Percentiles rank a stretch among this genome's conserved stretches.
Conservation (phyloP, 805 yeast genomes). For the Candida nonsorbophila region DNA sequence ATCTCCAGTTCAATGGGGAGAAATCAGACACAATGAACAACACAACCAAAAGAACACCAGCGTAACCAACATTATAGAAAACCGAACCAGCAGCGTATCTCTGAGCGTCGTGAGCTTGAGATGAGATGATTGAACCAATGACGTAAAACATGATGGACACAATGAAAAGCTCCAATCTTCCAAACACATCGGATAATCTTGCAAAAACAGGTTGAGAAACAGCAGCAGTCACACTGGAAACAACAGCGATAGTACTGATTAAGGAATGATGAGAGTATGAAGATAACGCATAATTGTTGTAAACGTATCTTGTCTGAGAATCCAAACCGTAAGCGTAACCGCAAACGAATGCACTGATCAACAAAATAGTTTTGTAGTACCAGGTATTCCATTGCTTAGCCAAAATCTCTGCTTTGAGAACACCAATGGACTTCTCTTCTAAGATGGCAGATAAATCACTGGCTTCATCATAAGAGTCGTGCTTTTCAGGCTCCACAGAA, state of each 20-base stretch:
- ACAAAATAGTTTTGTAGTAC: slow-evolving; percentile 31
- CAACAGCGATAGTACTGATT: slow-evolving; percentile 52
- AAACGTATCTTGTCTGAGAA: slow-evolving; percentile 41
- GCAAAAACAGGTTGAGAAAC: slow-evolving; percentile 62
- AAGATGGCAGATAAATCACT: slow-evolving; percentile 3
- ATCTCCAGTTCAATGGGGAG: slow-evolving; percentile 66
- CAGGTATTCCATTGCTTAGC: slow-evolving; percentile 39
- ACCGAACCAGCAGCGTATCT: slow-evolving; percentile 64
- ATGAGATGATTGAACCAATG: slow-evolving; percentile 59
- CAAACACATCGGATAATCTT: slow-evolving; percentile 58
- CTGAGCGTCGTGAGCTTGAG: slow-evolving; percentile 55
- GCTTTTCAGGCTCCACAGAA: no score
- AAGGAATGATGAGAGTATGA: slow-evolving; percentile 53
- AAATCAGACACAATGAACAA: slow-evolving; percentile 59
- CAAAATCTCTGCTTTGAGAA: slow-evolving; percentile 50
- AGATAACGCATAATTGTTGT: slow-evolving; percentile 47
- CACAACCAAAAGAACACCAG: slow-evolving; percentile 55
- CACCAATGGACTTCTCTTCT: slow-evolving; percentile 40
- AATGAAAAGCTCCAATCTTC: slow-evolving; percentile 51
- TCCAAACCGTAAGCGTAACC: slow-evolving; percentile 60
- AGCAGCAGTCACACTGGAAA: slow-evolving; percentile 56
- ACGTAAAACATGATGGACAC: slow-evolving; percentile 49
- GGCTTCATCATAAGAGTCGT: no score
- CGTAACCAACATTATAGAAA: slow-evolving; percentile 45
- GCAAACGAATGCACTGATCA: slow-evolving; percentile 46